phyloP scores from a whole-genome alignment of 345 rosid species.

The Angophora floribunda region DNA sequence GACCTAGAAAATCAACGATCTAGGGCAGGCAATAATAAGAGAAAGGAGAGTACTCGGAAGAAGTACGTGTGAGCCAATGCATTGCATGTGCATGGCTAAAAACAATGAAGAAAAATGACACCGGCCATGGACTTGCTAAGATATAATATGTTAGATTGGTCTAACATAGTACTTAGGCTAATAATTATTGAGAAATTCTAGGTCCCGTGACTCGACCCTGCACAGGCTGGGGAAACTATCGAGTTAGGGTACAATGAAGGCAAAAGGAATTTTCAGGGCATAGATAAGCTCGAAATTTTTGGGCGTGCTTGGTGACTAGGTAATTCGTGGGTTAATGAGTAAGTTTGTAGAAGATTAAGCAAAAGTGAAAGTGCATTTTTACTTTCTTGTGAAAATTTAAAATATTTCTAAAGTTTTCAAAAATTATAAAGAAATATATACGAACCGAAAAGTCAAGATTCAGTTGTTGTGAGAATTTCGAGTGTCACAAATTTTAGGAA shows the following conservation, averaged over 20 bases:
- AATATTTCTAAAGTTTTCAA: fast-evolving
- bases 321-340: neutral
- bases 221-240: neutral
- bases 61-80: neutral
- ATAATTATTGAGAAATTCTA: neutral
- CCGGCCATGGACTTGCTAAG: neutral
- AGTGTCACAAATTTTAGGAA: no score
- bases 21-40: neutral
- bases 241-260: neutral
- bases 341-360: neutral
- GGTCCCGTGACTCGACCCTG: neutral
- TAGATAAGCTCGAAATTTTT: neutral
- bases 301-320: neutral
- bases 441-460: neutral
- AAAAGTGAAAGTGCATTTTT: neutral
- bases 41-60: neutral
- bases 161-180: neutral
- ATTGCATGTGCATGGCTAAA: neutral
- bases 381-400: neutral
- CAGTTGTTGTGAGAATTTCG: neutral
- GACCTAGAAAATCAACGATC: neutral
- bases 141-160: neutral
- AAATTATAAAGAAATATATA: neutral
- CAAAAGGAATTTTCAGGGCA: neutral
- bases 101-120: neutral